phyloP scores from a whole-genome alignment of 75 land plant genomes.

The Pinus taeda region DNA sequence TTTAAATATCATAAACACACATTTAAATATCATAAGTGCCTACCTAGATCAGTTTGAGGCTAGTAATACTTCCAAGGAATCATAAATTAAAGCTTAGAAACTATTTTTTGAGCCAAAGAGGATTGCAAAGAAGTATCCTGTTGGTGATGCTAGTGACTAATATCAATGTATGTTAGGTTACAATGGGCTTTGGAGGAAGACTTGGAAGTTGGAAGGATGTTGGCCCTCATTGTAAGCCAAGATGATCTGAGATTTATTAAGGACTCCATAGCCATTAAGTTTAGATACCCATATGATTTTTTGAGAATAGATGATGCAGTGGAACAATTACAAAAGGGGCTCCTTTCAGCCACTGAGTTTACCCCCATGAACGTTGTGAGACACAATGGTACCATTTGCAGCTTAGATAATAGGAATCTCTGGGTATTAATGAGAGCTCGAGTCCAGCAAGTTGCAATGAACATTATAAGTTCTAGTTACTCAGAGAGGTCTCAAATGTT shows the following conservation, averaged over 20 bases:
- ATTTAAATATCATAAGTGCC: constrained; percentile 6
- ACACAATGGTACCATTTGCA: neutral
- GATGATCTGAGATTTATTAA: neutral
- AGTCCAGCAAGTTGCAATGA: neutral
- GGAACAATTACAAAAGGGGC: neutral
- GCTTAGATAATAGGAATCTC: neutral
- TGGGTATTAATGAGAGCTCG: neutral
- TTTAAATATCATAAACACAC: too few species aligned
- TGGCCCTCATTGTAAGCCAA: neutral
- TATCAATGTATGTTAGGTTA: too few species aligned
- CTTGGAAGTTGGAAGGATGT: too few species aligned
- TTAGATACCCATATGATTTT: neutral
- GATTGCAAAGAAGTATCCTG: constrained; percentile 89
- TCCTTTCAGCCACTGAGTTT: neutral
- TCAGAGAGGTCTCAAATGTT: neutral
- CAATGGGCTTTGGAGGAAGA: too few species aligned
- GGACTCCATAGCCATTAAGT: neutral
- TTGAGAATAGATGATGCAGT: neutral
- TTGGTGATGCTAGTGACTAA: constrained; percentile 71
- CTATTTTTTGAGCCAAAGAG: constrained; percentile 78
- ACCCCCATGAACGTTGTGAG: neutral
- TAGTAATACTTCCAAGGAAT: constrained; percentile 62
- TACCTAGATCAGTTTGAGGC: constrained; percentile 86
- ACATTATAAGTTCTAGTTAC: neutral
- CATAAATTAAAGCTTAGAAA: constrained; percentile 69